Evolutionary conservation across 345 rosid species (phyloP), one percentile per base, ranked within the genome.

Genomic region (Angophora floribunda): DNA sequence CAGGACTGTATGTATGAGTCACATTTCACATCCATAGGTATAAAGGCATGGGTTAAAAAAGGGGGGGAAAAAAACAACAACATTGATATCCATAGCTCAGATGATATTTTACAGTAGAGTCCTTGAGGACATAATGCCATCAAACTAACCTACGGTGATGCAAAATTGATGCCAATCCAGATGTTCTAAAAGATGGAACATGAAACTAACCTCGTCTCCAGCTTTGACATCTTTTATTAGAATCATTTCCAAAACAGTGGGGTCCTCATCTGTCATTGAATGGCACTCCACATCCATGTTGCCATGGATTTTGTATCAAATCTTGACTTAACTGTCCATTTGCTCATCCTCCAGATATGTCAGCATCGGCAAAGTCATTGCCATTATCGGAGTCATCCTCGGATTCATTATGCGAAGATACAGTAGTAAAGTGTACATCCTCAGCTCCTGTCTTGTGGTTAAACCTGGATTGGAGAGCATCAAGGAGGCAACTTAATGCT

Each of bases 361-460:
- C 78, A 21, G 59, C 50, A 26, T 89, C 88, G 57, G 89, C 86
- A 86, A 92, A 93, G 79, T 89, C 78, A 36, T 91, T 94, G 55
- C 92, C 90, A 51, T 92, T 94, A 88, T 86, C 26, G 4, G 36
- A 55, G 86, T 94, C 94, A 70, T 91, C 84, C 30, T 92, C 96
- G 49, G 95, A 93, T 53, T 93, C 97, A 90, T 88, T 88, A 89
- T 93, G 88, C 52, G 95, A 92, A 86, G 93, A 90, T 13, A 90
- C 91, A 88, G 88, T 80, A 36, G 97, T 94, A 90, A 96, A 94
- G 91, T 96, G 98, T 47, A 96, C 98, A 88, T 97, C 99, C 90
- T 96, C 99, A 5, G 95, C 96, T 45, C 97, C 99, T 49, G 98
- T 96, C 92, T 95, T 97, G 95, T 96, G 99, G 90, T 97, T 97